Percentiles rank a stretch among this genome's conserved stretches.
Conservation (phyloP, 768 basidiomycete genomes). For the Suillus lakei region DNA sequence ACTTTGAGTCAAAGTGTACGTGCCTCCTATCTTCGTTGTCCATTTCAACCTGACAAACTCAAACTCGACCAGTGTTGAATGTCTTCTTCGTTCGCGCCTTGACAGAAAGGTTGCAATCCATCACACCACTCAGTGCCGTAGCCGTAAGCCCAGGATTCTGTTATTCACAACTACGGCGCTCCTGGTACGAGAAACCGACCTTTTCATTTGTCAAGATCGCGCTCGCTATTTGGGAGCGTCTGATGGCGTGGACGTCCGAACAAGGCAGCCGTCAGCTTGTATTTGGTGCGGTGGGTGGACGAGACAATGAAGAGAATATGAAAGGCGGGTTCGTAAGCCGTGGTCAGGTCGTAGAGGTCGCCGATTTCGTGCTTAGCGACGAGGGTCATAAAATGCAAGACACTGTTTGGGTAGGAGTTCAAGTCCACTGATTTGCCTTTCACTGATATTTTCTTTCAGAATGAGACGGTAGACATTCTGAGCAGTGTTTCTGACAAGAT, state of each 20-base stretch:
- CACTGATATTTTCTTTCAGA: constrained; percentile 4
- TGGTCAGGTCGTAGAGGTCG: constrained; percentile 25
- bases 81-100: constrained; percentile 36
- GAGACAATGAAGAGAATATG: constrained; percentile 23
- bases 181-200: neutral
- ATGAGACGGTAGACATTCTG: constrained; percentile 26
- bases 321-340: constrained; percentile 23
- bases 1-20: constrained; percentile 32
- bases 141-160: constrained; percentile 37
- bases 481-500: constrained; percentile 16
- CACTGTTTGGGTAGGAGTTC: constrained; percentile 37
- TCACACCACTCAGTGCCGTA: constrained; percentile 28
- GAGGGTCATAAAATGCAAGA: constrained; percentile 34
- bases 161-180: constrained; percentile 27
- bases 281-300: constrained; percentile 32
- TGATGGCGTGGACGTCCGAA: constrained; percentile 28
- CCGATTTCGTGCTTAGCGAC: constrained; percentile 38
- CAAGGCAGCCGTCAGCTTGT: constrained; percentile 41
- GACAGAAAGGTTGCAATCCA: constrained; percentile 23
- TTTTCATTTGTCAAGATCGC: neutral
- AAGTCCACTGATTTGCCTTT: neutral
- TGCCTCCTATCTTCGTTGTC: neutral
- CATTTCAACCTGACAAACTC: neutral
- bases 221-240: constrained; percentile 7
- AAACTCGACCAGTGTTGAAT: constrained; percentile 28